phyloP scores from a whole-genome alignment of 371 early-diverging fungal genomes.

The Mortierella sp. region DNA sequence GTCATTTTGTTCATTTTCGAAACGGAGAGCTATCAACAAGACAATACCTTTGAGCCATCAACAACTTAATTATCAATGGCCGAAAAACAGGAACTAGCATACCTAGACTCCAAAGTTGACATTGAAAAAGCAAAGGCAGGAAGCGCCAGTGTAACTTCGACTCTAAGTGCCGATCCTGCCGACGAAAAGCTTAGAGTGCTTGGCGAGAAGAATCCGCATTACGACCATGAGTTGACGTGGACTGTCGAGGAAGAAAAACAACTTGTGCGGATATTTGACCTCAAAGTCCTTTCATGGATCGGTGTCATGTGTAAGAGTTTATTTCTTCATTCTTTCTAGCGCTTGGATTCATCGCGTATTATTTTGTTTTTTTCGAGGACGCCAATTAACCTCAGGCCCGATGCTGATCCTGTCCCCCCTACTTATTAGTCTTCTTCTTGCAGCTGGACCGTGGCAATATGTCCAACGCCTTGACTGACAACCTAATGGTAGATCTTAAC shows the following conservation, averaged over 20 bases:
- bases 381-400: too few relatives aligned
- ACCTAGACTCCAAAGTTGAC: too few relatives aligned
- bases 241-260: constrained; percentile 51
- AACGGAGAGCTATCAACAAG: too few relatives aligned
- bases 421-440: constrained; percentile 56
- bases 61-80: too few relatives aligned
- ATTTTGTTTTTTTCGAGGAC: not conserved
- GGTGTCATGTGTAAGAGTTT: constrained; percentile 54
- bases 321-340: not conserved
- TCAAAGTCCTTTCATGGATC: constrained; percentile 49
- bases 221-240: constrained; percentile 52
- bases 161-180: not conserved
- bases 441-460: constrained; percentile 57
- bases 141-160: too few relatives aligned
- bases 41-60: too few relatives aligned
- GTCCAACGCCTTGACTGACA: constrained; percentile 59
- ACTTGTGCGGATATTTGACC: constrained; percentile 52
- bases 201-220: constrained; percentile 34
- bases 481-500: constrained; percentile 51
- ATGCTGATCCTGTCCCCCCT: too few relatives aligned
- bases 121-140: too few relatives aligned
- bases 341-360: not conserved
- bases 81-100: too few relatives aligned
- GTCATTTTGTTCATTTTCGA: too few relatives aligned
- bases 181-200: constrained; percentile 23